Percentiles rank a stretch among this genome's conserved stretches.
These are phyloP conservation scores for Termitomyces sp. DNA, from an alignment of 768 basidiomycete species.

Conservation along the genomic window DNA sequence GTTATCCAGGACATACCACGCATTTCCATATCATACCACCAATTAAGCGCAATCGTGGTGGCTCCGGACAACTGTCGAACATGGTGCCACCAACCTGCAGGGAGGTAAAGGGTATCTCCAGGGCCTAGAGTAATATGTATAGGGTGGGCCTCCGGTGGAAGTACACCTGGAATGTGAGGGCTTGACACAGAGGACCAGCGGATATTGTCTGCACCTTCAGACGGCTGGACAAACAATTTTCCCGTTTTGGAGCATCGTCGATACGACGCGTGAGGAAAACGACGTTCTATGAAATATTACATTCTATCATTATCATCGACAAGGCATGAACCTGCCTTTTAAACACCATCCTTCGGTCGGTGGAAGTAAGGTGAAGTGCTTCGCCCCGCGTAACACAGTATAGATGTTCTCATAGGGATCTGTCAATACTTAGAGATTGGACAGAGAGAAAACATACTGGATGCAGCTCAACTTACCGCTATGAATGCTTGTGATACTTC, in stretches of 20 bases:
- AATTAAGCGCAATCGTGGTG: constrained; percentile 72
- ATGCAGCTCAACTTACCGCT: constrained; percentile 50
- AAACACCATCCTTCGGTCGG: constrained; percentile 88
- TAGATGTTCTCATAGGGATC: constrained; percentile 91
- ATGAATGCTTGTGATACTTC: constrained; percentile 82
- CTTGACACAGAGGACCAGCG: constrained; percentile 82
- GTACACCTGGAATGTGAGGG: constrained; percentile 43
- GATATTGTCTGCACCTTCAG: constrained; percentile 32
- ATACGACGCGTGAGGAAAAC: constrained; percentile 69
- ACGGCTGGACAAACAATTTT: constrained; percentile 23
- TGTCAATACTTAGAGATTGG: background rate
- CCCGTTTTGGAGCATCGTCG: constrained; percentile 35
- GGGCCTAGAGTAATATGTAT: constrained; percentile 60
- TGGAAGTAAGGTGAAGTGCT: constrained; percentile 82
- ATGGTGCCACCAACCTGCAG: constrained; percentile 94
- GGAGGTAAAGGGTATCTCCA: constrained; percentile 85
- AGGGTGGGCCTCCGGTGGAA: constrained; percentile 57
- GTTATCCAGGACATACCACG: constrained; percentile 68
- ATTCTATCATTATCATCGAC: background rate
- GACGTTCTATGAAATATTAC: constrained; percentile 38
- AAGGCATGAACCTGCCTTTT: constrained; percentile 48
- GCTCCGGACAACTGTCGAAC: constrained; percentile 63
- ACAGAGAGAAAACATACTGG: background rate
- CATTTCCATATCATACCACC: constrained; percentile 87
- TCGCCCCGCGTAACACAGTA: constrained; percentile 77